Conservation (phyloP, 2,329 filamentous ascomycete species). For the Trichoderma brevicompactum region DNA sequence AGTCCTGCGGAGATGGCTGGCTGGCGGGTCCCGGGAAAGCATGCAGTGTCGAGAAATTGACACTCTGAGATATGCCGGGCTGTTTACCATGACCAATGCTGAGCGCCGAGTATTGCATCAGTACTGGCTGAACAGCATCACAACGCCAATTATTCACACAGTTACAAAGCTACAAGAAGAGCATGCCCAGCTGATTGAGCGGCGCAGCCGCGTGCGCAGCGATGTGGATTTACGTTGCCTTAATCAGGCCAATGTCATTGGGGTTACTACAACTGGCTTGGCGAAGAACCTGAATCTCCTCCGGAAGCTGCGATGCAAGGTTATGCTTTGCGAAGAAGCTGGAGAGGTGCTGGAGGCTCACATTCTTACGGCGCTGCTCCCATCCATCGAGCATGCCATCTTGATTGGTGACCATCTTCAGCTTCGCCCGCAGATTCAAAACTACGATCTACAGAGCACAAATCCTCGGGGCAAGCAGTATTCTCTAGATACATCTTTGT, state of each 20-base stretch:
- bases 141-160: background rate
- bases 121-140: slow-evolving; percentile 23
- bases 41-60: background rate
- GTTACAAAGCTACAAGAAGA: background rate
- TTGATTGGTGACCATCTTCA: slow-evolving; percentile 67
- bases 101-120: slow-evolving; percentile 25
- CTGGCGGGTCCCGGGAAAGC: slow-evolving; percentile 2
- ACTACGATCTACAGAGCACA: slow-evolving; percentile 57
- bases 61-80: background rate
- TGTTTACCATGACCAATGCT: slow-evolving; percentile 19
- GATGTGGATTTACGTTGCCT: slow-evolving; percentile 41
- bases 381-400: slow-evolving; percentile 63
- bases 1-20: background rate
- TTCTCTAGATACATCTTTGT: slow-evolving; percentile 62
- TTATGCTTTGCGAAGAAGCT: slow-evolving; percentile 70
- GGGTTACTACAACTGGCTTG: slow-evolving; percentile 62
- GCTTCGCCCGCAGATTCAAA: slow-evolving; percentile 61
- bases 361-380: slow-evolving; percentile 61
- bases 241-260: slow-evolving; percentile 40
- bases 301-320: slow-evolving; percentile 54
- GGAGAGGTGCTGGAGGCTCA: slow-evolving; percentile 70
- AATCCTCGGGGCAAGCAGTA: slow-evolving; percentile 54
- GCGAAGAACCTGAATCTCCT: slow-evolving; percentile 59
- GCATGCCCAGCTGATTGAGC: slow-evolving; percentile 15
- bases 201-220: slow-evolving; percentile 27